Base-by-base conservation (phyloP, 805 yeast genomes). In the Hanseniaspora taiwanica region DNA sequence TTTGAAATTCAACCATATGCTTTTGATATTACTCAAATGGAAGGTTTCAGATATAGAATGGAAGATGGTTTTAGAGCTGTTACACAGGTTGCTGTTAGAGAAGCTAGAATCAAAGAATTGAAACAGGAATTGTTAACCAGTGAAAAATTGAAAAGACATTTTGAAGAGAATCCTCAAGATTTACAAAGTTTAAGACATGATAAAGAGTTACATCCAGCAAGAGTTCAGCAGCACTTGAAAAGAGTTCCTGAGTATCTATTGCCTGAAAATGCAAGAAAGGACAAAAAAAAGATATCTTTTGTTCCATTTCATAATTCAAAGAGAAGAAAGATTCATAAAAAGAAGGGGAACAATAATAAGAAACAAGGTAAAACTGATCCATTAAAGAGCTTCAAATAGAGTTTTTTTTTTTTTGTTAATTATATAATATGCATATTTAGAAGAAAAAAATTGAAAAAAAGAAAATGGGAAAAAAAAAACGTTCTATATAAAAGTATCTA, bases 61-160 rank as follows among this genome's bases (percentile, higher is more conserved):
- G 96, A 91, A 53, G 98, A 91, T 63, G 96, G 95, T 0, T 91
- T 89, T 64, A 74, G 97, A 63, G 82, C 97, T 0, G 94, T 91
- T 19, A 91, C 98, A 0, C 75, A 75, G 42, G 78, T 81, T 8
- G 82, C 95, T 1, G 75, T 91, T 20, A 76, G 96, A 60, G 96
- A 91, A 54, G 97, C 97, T 1, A 74, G 97, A 53, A 72, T 86
- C 42, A 81, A 76, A 58, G 98, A 91, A 56, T 70, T 89, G 58
- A 82, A 82, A 58, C 73, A 78, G 48, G 97, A 91, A 60, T 68
- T 91, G 57, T 65, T 91, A 46, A 75, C 89, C 35, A 82, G 93
- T 50, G 96, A 85, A 43, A 86, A 84, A 56, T 71, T 91, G 56
- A 85, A 86, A 62, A 73, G 96, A 55, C 94, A 85, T 62, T 91